Percentiles rank a stretch among this genome's conserved stretches.
Conservation (phyloP, 345 rosid species). For the Populus deltoides region DNA sequence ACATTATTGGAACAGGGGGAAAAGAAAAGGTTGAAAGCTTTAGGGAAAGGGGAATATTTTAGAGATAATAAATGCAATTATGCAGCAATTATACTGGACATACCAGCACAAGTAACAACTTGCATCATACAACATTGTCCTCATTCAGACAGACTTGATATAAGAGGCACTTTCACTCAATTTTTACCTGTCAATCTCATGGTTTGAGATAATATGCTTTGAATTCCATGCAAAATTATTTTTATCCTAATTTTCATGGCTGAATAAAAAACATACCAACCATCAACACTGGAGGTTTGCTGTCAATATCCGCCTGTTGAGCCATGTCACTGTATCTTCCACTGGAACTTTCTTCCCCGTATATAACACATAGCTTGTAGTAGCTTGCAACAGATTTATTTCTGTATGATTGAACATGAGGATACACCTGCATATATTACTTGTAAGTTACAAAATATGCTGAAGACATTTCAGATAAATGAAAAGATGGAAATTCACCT, state of each 20-base stretch:
- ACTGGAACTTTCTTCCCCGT: conserved; percentile 37
- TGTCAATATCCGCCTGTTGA: conserved; percentile 15
- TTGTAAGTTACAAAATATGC: conserved; percentile 4
- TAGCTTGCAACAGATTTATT: conserved; percentile 38
- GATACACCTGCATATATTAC: conserved; percentile 34
- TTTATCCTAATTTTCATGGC: conserved; percentile 11
- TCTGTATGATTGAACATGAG: conserved; percentile 33
- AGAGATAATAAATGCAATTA: background rate
- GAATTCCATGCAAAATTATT: conserved; percentile 3
- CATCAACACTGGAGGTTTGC: conserved; percentile 18
- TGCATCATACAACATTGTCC: background rate
- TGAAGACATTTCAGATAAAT: background rate
- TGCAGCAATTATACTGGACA: background rate
- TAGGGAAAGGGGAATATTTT: background rate
- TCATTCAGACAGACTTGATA: background rate
- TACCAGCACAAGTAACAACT: background rate
- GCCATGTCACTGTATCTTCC: conserved; percentile 21
- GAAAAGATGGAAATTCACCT: conserved; percentile 24
- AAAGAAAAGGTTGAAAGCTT: background rate
- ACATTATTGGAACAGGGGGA: too few species aligned
- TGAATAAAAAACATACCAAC: conserved; percentile 33
- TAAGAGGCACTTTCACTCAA: background rate
- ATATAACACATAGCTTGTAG: conserved; percentile 49
- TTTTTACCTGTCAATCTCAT: background rate
- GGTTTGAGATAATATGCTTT: background rate